A percentile compares a stretch with the other conserved stretches of the same genome.
These are phyloP conservation scores for Ceratobasidium sp. DNA, from an alignment of 1,284 basidiomycete species.

Conservation along the genomic window DNA sequence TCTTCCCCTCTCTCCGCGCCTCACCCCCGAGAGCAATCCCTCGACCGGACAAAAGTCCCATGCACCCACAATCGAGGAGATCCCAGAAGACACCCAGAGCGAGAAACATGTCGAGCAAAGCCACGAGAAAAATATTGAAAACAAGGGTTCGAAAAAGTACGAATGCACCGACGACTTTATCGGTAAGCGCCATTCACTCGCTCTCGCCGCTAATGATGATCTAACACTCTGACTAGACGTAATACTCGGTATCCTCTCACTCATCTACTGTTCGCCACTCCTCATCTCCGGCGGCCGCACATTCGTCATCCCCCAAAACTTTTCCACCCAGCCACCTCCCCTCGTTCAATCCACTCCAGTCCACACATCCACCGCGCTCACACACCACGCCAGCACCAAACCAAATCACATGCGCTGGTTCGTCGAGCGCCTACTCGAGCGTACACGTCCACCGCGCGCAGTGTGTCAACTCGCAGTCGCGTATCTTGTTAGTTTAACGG, in stretches of 20 bases:
- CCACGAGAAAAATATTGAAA: slow-evolving; percentile 23
- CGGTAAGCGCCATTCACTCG: slow-evolving; percentile 1
- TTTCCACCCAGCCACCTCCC: slow-evolving; percentile 20
- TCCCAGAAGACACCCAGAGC: slow-evolving; percentile 1
- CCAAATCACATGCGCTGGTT: slow-evolving; percentile 44
- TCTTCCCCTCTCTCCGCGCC: slow-evolving; percentile 29
- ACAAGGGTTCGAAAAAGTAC: slow-evolving; percentile 32
- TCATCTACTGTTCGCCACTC: slow-evolving; percentile 41
- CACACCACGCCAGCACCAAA: slow-evolving; percentile 11
- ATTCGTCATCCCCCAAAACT: slow-evolving; percentile 41
- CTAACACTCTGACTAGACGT: slow-evolving; percentile 17
- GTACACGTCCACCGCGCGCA: slow-evolving; percentile 38
- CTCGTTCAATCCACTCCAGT: not conserved
- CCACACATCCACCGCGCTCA: not conserved
- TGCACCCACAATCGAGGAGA: slow-evolving; percentile 20
- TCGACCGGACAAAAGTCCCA: slow-evolving; percentile 24
- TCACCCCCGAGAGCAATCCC: slow-evolving; percentile 30
- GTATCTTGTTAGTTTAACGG: slow-evolving; percentile 25
- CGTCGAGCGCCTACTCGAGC: slow-evolving; percentile 39
- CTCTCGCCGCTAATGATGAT: slow-evolving; percentile 1
- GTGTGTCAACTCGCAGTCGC: slow-evolving; percentile 42
- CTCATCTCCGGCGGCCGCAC: slow-evolving; percentile 40
- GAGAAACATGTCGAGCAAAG: slow-evolving; percentile 14
- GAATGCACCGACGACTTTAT: slow-evolving; percentile 43
- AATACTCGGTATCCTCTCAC: slow-evolving; percentile 40